Base-by-base conservation (phyloP, 306 rosid species). In the Datisca glomerata region DNA sequence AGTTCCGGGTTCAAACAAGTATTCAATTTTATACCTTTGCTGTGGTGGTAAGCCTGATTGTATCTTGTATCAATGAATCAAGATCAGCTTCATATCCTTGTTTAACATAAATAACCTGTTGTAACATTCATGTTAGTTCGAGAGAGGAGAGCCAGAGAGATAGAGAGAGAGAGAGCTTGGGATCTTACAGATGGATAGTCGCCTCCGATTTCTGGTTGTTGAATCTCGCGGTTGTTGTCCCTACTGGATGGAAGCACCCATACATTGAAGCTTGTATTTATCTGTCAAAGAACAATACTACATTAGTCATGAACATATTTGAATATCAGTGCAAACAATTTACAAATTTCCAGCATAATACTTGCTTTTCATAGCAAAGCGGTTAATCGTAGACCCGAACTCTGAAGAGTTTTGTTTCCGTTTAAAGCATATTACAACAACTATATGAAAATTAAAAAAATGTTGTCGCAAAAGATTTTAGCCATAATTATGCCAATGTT, bases 61-160 rank as follows among this genome's bases (percentile, higher is more conserved):
- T 64, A 48, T 86, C 96, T 65, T 65, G 70, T 56, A 86, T 54
- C 12, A 86, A 69, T 16, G 84, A 71, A 68, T 79, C 87, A 23
- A 86, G 81, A 47, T 79, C 79, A 32, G 80, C 86, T 69, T 86
- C 93, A 7, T 47, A 60, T 68, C 96, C 96, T 0, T 94, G 93
- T 79, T 77, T 78, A 24, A 65, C 79, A 49, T 81, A 86, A 44
- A 81, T 81, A 14, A 86, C 96, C 96, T 86, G 93, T 57, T 58
- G n/a, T 11, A 53, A 42, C 37, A 49, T 37, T 24, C 14, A 53
- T 53, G 56, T 68, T 53, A 64, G 61, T 45, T 29, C 50, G 41
- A 46, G 35, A 18, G 23, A 34, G 7, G 9, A 20, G 4, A 21
- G 16, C 12, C 2, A 41, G 24, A 20, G 23, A 40, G 3, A 40